These are phyloP conservation scores for Cucumis melo DNA, from an alignment of 306 rosid genomes.

Conservation along the genomic window DNA sequence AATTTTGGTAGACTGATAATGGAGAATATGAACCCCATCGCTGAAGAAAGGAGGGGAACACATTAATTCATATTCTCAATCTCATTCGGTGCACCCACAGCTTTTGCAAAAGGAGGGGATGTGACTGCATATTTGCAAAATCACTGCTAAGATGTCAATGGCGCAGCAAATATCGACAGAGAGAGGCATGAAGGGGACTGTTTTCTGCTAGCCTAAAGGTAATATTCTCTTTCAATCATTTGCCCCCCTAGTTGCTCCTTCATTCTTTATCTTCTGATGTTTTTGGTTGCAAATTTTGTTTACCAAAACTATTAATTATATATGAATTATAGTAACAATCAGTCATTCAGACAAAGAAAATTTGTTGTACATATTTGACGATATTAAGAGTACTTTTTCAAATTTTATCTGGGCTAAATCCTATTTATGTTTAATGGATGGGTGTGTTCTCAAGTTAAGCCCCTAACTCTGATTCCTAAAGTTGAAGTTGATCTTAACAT, in stretches of 20 bases:
- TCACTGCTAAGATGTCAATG: not conserved
- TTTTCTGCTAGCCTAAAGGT: conserved; percentile 10
- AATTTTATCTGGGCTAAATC: not conserved
- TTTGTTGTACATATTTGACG: not conserved
- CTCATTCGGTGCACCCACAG: conserved; percentile 17
- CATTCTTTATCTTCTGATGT: not conserved
- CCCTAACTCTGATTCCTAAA: not conserved
- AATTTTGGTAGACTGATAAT: conserved; percentile 8
- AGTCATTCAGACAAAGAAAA: not conserved
- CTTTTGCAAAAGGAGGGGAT: conserved; percentile 23
- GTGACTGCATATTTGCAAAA: conserved; percentile 28
- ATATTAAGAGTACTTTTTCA: not conserved
- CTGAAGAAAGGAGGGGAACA: conserved; percentile 14
- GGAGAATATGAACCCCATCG: conserved; percentile 26
- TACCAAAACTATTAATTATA: not conserved
- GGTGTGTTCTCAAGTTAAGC: not conserved
- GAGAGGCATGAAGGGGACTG: conserved; percentile 11
- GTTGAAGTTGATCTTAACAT: not conserved
- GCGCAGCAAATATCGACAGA: not conserved
- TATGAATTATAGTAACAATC: not conserved
- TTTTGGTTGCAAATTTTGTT: not conserved
- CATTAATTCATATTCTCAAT: conserved; percentile 22
- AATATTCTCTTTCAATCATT: conserved; percentile 10
- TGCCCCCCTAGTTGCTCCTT: not conserved
- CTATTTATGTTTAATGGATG: not conserved